Evolutionary conservation across 345 rosid species (phyloP).

Genomic region (Pistacia integerrima): DNA sequence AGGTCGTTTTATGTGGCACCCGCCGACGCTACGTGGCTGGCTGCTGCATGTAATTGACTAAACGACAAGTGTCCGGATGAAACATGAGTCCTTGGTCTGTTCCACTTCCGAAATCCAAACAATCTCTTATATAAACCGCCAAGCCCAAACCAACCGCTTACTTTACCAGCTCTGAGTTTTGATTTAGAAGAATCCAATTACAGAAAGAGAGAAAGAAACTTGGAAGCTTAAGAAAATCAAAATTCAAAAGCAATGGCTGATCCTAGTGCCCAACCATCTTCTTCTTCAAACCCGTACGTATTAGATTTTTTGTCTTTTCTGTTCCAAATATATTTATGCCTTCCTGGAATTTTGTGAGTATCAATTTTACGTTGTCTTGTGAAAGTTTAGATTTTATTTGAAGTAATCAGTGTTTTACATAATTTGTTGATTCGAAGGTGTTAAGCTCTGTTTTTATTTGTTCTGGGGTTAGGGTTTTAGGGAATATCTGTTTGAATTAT

Average conservation of each 20-base stretch:
- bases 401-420: neutral
- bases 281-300: conserved; percentile 19
- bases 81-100: neutral
- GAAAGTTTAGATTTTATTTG: neutral
- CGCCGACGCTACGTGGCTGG: too few relatives aligned
- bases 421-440: neutral
- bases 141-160: too few relatives aligned
- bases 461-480: neutral
- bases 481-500: neutral
- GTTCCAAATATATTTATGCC: neutral
- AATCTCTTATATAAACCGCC: neutral
- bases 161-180: neutral
- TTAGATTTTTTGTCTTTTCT: neutral
- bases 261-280: conserved; percentile 13
- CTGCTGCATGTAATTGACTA: too few relatives aligned
- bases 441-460: neutral
- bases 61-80: neutral
- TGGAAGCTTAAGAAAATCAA: neutral
- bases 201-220: neutral
- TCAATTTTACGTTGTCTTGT: neutral
- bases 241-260: conserved; percentile 17
- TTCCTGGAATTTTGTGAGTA: neutral
- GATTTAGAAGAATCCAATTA: neutral
- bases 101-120: too few relatives aligned
- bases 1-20: too few relatives aligned